Conservation (phyloP, 1,139 yeast genomes). For the Nakaseomyces uthaithaninus region DNA sequence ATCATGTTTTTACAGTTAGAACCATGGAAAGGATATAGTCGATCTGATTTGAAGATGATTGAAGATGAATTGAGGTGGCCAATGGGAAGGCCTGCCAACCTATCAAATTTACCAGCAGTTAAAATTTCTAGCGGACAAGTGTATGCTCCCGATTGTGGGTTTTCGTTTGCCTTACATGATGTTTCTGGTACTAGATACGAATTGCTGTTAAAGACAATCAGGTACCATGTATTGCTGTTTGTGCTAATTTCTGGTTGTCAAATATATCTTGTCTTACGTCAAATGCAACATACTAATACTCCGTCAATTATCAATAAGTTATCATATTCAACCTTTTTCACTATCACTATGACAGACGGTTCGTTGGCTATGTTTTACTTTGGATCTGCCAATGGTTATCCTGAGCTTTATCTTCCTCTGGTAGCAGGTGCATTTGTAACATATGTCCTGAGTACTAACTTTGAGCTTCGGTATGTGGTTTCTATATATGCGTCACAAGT, state of each 20-base stretch:
- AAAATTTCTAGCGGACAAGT: conserved; percentile 47
- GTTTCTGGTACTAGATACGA: conserved; percentile 55
- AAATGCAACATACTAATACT: conserved; percentile 62
- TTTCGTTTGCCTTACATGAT: conserved; percentile 39
- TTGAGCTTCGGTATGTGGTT: conserved; percentile 70
- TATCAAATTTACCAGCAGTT: conserved; percentile 47
- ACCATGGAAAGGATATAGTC: conserved; percentile 44
- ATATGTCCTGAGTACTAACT: conserved; percentile 61
- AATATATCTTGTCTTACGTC: conserved; percentile 46
- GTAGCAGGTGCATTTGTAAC: conserved; percentile 64
- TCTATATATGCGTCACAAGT: conserved; percentile 63
- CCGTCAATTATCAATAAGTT: conserved; percentile 73
- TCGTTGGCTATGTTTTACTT: conserved; percentile 55
- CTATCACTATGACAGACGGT: conserved; percentile 59
- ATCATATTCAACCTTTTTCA: conserved; percentile 52
- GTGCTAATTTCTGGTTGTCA: conserved; percentile 43
- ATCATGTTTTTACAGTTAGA: conserved; percentile 60
- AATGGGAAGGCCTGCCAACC: conserved; percentile 59
- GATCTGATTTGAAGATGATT: conserved; percentile 47
- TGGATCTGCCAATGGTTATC: conserved; percentile 48
- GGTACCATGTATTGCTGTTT: conserved; percentile 42
- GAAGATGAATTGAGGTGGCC: conserved; percentile 70
- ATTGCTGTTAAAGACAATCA: conserved; percentile 38
- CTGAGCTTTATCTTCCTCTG: conserved; percentile 54
- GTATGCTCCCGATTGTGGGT: conserved; percentile 87